Conservation (phyloP, 1,284 basidiomycete genomes). For the Earliella scabrosa region DNA sequence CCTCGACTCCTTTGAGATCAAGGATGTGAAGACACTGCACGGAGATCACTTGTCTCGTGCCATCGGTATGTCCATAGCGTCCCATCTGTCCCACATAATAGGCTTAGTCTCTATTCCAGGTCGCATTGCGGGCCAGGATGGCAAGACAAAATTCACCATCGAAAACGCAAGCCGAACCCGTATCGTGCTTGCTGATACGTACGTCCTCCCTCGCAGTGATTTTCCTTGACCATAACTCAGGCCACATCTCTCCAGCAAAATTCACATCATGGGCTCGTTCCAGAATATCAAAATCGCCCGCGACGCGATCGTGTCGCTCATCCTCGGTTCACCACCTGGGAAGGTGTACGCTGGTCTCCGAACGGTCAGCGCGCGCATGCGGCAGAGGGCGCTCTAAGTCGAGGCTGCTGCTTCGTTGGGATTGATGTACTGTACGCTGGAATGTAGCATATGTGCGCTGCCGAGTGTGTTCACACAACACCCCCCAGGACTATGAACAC, state of each 20-base stretch:
- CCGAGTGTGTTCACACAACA: background rate
- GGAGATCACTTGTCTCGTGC: conserved; percentile 96
- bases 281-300: conserved; percentile 97
- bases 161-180: conserved; percentile 96
- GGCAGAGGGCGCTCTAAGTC: conserved; percentile 76
- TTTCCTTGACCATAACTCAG: conserved; percentile 5
- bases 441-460: conserved; percentile 12
- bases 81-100: background rate
- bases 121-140: conserved; percentile 97
- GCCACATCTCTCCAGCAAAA: conserved; percentile 62
- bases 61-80: conserved; percentile 66
- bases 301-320: conserved; percentile 94
- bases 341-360: conserved; percentile 94
- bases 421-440: conserved; percentile 10
- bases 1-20: conserved; percentile 98
- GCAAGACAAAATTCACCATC: conserved; percentile 98
- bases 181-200: conserved; percentile 97
- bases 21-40: conserved; percentile 97
- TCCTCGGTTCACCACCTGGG: conserved; percentile 94
- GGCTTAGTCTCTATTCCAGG: conserved; percentile 46
- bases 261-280: conserved; percentile 93
- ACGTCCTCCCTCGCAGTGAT: conserved; percentile 37
- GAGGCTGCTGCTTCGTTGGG: background rate
- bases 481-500: no score
- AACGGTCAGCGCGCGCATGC: conserved; percentile 92